Evolutionary conservation across 148 eudicot species (phyloP).

Genomic region (Amaranthus cruentus): DNA sequence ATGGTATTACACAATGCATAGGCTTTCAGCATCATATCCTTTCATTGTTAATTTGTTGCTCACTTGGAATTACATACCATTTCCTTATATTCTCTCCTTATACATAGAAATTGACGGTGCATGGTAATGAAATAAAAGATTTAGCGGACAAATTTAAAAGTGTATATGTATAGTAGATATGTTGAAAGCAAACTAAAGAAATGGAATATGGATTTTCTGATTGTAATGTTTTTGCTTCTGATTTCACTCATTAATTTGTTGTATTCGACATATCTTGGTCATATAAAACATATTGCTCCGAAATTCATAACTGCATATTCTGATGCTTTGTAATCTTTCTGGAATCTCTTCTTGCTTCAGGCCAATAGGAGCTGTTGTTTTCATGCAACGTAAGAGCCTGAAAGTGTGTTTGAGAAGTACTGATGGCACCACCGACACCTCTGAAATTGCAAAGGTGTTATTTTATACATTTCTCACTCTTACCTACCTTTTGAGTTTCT

Average conservation of each 20-base stretch:
- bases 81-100: too few relatives aligned
- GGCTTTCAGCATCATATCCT: not conserved
- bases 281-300: not conserved
- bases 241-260: too few relatives aligned
- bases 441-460: conserved; percentile 91
- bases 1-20: not conserved
- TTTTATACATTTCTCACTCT: not conserved
- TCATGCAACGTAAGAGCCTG: conserved; percentile 72
- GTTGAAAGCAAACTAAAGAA: too few relatives aligned
- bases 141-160: too few relatives aligned
- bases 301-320: not conserved
- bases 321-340: not conserved
- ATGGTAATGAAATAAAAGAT: too few relatives aligned
- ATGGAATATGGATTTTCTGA: too few relatives aligned
- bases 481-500: not conserved
- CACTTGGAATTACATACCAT: not conserved
- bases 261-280: not conserved
- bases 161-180: too few relatives aligned
- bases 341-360: conserved; percentile 29
- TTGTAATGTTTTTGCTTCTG: too few relatives aligned
- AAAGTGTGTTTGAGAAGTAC: conserved; percentile 88
- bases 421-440: conserved; percentile 63
- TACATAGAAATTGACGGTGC: too few relatives aligned
- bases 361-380: conserved; percentile 90
- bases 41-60: not conserved